phyloP scores from a whole-genome alignment of 164 flowering plant species.

The Magnolia sinica region DNA sequence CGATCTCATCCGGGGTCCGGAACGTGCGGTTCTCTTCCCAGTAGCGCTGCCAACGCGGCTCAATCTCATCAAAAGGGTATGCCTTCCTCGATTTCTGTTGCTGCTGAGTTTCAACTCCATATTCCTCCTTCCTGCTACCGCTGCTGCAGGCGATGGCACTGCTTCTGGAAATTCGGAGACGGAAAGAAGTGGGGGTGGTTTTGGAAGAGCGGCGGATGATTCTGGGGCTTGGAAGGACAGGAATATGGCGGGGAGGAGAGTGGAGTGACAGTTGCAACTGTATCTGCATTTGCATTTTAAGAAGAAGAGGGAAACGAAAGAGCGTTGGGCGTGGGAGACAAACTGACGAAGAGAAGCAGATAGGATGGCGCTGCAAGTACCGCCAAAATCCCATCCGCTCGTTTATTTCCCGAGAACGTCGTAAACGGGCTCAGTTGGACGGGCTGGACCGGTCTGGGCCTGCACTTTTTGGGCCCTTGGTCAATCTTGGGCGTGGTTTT shows the following conservation, averaged over 20 bases:
- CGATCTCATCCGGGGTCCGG: slow-evolving; percentile 81
- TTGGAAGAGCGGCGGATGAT: not conserved
- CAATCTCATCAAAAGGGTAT: slow-evolving; percentile 86
- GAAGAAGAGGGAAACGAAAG: not conserved
- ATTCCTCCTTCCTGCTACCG: slow-evolving; percentile 14
- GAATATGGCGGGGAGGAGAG: slow-evolving; percentile 11
- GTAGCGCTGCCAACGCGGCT: slow-evolving; percentile 81
- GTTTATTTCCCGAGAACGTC: too few relatives aligned
- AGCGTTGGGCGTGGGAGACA: not conserved
- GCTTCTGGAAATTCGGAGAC: slow-evolving; percentile 7
- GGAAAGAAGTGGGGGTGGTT: not conserved
- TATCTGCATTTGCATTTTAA: slow-evolving; percentile 8
- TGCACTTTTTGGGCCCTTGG: too few relatives aligned
- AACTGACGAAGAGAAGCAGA: not conserved
- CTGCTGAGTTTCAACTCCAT: slow-evolving; percentile 23
- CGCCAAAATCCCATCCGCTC: not conserved
- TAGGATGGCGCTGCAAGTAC: not conserved
- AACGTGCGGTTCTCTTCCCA: slow-evolving; percentile 89
- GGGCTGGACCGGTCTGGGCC: too few relatives aligned
- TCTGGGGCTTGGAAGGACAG: not conserved
- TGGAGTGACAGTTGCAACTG: slow-evolving; percentile 22
- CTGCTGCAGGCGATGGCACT: slow-evolving; percentile 4
- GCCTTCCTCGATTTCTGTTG: slow-evolving; percentile 42
- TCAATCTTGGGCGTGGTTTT: too few relatives aligned
- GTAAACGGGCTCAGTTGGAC: too few relatives aligned